Evolutionary conservation across 768 basidiomycete genomes (phyloP).

Genomic region (Termitomyces sp.): DNA sequence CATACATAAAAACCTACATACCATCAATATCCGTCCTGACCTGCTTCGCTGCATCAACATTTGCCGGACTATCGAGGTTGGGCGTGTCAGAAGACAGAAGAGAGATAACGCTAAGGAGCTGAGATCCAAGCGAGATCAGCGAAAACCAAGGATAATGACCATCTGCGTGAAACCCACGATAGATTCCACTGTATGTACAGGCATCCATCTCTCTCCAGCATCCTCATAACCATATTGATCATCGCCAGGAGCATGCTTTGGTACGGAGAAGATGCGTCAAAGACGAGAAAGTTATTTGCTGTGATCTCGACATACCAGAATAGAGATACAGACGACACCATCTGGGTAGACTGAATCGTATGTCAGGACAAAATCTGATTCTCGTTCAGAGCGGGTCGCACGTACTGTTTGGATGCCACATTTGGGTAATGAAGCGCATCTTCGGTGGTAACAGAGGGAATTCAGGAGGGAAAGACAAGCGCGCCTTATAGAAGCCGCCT

Average conservation of each 20-base stretch:
- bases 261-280: slow-evolving; percentile 1
- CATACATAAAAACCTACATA: slow-evolving; percentile 23
- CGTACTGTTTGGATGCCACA: slow-evolving; percentile 98
- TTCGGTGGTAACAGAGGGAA: slow-evolving; percentile 90
- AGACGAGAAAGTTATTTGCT: neutral
- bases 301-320: slow-evolving; percentile 52
- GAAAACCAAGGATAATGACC: neutral
- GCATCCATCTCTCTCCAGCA: slow-evolving; percentile 95
- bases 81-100: slow-evolving; percentile 89
- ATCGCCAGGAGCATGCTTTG: slow-evolving; percentile 88
- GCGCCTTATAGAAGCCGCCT: slow-evolving; percentile 93
- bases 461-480: slow-evolving; percentile 83
- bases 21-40: slow-evolving; percentile 60
- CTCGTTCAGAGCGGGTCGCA: neutral
- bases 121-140: slow-evolving; percentile 6
- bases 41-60: slow-evolving; percentile 93
- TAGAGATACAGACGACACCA: slow-evolving; percentile 94
- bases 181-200: slow-evolving; percentile 94
- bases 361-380: slow-evolving; percentile 6
- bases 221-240: slow-evolving; percentile 98
- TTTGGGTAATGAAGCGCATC: slow-evolving; percentile 91
- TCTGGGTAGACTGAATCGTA: slow-evolving; percentile 74
- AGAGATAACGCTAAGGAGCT: slow-evolving; percentile 97
- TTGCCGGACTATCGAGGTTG: slow-evolving; percentile 90
- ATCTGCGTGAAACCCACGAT: slow-evolving; percentile 54